Conservation (phyloP, 2,329 filamentous ascomycete genomes). For the Pseudocercospora cruenta region DNA sequence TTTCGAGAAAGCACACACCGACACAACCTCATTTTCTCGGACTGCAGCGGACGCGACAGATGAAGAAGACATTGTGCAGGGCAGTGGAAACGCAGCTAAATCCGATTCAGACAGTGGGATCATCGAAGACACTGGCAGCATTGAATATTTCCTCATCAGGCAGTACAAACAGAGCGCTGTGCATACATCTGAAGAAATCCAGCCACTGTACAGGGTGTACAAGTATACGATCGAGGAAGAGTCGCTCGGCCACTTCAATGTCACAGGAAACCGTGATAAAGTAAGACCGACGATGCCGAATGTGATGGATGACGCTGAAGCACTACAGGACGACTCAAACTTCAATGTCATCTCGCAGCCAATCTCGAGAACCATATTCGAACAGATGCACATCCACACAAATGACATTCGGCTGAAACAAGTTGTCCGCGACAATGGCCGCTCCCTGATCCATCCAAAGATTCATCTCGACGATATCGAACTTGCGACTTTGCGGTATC, state of each 20-base stretch:
- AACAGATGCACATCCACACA: neutral
- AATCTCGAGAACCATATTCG: neutral
- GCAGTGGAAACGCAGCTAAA: no score
- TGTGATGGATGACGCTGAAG: no score
- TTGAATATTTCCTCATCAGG: neutral
- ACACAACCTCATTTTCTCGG: no score
- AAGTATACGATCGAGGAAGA: neutral
- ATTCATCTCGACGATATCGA: neutral
- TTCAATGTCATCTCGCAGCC: neutral
- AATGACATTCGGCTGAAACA: neutral
- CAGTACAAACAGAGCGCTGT: no score
- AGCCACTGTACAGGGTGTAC: neutral
- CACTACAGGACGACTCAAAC: neutral
- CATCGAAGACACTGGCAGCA: neutral
- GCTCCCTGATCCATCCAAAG: neutral
- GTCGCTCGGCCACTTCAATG: neutral
- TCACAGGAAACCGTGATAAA: no score
- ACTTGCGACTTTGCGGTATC: neutral
- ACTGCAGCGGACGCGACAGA: no score
- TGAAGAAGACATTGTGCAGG: no score
- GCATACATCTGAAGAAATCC: neutral
- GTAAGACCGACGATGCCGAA: no score
- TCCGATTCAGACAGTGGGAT: no score
- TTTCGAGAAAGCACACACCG: no score
- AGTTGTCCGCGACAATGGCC: neutral